phyloP scores from a whole-genome alignment of 257 asterid genomes.

The Anisodus acutangulus region DNA sequence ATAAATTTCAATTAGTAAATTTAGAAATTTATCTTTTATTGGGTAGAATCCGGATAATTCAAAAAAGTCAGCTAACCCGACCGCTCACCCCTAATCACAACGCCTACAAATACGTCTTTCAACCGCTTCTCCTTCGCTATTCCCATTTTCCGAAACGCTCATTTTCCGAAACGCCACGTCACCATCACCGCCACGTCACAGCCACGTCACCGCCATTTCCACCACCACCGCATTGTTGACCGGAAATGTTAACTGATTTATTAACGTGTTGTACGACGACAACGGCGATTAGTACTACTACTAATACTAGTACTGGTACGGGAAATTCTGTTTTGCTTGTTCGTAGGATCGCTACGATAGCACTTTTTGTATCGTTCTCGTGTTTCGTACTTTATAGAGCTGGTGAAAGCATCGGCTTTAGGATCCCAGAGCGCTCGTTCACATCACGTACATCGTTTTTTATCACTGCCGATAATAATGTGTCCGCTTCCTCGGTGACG shows the following conservation, averaged over 20 bases:
- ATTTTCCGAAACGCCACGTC: background rate
- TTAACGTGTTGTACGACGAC: background rate
- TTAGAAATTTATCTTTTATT: too few species aligned
- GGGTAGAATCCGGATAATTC: too few species aligned
- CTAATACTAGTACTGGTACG: background rate
- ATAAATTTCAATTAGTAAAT: too few species aligned
- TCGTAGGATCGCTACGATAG: conserved; percentile 25
- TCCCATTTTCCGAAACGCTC: background rate
- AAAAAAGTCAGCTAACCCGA: too few species aligned
- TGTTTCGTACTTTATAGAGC: conserved; percentile 43
- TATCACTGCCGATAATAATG: background rate
- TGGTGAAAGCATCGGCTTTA: conserved; percentile 34
- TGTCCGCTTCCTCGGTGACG: background rate
- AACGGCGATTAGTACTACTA: too few species aligned
- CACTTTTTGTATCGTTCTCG: conserved; percentile 31
- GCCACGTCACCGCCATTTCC: background rate
- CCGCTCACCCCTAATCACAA: background rate
- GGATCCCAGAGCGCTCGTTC: conserved; percentile 15
- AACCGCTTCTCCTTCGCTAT: background rate
- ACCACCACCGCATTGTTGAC: background rate
- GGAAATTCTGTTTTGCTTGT: background rate
- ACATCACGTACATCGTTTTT: background rate
- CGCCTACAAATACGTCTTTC: background rate
- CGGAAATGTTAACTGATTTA: conserved; percentile 1
- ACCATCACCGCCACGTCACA: background rate